phyloP scores from a whole-genome alignment of 2,329 filamentous ascomycete genomes.

The Colletotrichum salicis region DNA sequence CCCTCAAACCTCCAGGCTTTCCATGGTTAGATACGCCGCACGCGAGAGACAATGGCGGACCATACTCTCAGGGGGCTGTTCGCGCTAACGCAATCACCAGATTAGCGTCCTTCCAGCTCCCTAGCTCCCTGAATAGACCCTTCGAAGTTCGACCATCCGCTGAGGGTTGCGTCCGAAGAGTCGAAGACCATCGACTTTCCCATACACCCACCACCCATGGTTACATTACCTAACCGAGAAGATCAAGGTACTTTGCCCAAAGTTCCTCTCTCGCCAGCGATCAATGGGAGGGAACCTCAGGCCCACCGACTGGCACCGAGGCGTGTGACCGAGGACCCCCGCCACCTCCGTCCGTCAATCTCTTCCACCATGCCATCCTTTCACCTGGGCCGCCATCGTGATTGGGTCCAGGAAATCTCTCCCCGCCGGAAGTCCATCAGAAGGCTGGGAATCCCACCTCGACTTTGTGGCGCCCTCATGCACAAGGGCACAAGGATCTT shows the following conservation, averaged over 20 bases:
- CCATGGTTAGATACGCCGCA: not conserved
- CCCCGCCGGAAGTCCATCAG: constrained; percentile 11
- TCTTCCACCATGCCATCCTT: not conserved
- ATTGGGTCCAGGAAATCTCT: not conserved
- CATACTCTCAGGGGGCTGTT: constrained; percentile 17
- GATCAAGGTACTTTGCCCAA: not conserved
- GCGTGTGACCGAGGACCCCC: constrained; percentile 1
- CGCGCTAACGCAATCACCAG: constrained; percentile 21
- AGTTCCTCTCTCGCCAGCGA: not conserved
- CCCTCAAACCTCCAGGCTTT: not conserved
- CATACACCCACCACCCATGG: not conserved
- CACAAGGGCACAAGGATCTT: not conserved
- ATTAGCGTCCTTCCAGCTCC: constrained; percentile 2
- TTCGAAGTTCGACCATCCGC: not conserved
- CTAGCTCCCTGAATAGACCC: constrained; percentile 12
- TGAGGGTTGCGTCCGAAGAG: not conserved
- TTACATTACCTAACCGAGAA: not conserved
- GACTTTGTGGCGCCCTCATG: not conserved
- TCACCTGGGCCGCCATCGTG: not conserved
- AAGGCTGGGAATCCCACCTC: not conserved
- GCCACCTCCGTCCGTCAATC: not conserved
- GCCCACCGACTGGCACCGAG: not conserved
- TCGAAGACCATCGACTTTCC: not conserved
- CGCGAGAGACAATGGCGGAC: constrained; percentile 11
- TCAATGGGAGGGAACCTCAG: not conserved